These are phyloP conservation scores for Backusella sp. DNA, from an alignment of 192 early-diverging fungal species.

Conservation along the genomic window DNA sequence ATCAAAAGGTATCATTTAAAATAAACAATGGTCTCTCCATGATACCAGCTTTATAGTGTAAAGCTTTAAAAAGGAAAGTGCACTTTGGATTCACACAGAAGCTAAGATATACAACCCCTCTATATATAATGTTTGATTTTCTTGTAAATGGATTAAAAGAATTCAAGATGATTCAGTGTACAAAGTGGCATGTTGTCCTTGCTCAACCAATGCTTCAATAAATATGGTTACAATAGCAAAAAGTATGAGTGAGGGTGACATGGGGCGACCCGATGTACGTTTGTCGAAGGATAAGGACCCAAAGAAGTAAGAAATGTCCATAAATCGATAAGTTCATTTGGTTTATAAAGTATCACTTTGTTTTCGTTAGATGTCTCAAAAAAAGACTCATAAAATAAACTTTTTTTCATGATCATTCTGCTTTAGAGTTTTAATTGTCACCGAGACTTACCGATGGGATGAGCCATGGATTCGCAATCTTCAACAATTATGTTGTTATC, in stretches of 20 bases:
- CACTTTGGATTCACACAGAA: not conserved
- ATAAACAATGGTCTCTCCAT: no score
- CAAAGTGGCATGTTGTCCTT: not conserved
- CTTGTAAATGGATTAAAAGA: not conserved
- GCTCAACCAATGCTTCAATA: not conserved
- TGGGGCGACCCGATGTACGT: not conserved
- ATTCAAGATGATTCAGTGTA: not conserved
- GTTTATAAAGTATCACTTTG: not conserved
- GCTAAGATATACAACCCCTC: no score
- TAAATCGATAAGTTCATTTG: not conserved
- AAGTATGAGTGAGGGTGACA: not conserved
- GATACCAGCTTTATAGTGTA: not conserved
- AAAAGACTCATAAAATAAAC: not conserved
- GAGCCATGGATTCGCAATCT: not conserved
- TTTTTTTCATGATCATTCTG: not conserved
- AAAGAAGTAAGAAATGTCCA: not conserved
- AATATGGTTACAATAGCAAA: not conserved
- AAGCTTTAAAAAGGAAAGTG: not conserved
- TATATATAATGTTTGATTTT: not conserved
- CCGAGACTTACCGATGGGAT: not conserved
- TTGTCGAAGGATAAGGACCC: not conserved
- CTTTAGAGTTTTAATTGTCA: not conserved
- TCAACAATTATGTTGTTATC: not conserved
- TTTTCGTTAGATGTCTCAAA: not conserved
- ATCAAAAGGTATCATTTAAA: no score